A percentile compares a stretch with the other conserved stretches of the same genome.
Evolutionary conservation across 2,329 filamentous ascomycete species (phyloP).

Genomic region (Penicillium rolfsii): DNA sequence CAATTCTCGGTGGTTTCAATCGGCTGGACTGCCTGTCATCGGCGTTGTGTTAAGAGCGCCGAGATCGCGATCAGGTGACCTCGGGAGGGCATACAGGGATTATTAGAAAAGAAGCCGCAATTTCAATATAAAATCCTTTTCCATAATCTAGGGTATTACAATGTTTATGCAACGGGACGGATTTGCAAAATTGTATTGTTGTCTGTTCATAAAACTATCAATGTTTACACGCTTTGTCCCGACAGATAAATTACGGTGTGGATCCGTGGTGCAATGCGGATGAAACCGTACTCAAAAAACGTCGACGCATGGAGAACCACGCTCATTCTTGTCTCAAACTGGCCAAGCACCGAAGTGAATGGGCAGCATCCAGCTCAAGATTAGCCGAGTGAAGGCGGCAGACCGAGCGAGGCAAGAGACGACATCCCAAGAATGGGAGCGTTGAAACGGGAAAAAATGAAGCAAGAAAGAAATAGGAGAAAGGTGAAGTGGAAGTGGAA

Average conservation of each 20-base stretch:
- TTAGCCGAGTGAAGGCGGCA: slow-evolving; percentile 37
- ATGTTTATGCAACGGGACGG: background rate
- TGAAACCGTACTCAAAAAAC: slow-evolving; percentile 57
- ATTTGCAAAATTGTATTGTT: background rate
- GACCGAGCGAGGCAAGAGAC: slow-evolving; percentile 59
- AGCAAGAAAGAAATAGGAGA: background rate
- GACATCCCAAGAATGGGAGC: slow-evolving; percentile 7
- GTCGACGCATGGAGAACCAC: slow-evolving; percentile 36
- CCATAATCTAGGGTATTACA: background rate
- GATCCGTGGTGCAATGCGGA: slow-evolving; percentile 40
- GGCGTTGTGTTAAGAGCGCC: background rate
- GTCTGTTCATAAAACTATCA: background rate
- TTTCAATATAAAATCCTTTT: background rate
- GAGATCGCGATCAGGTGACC: slow-evolving; percentile 6
- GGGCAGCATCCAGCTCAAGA: slow-evolving; percentile 49
- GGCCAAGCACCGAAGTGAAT: slow-evolving; percentile 21
- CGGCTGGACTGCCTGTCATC: background rate
- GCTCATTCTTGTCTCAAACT: slow-evolving; percentile 54
- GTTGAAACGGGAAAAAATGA: background rate
- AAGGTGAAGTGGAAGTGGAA: slow-evolving; percentile 13
- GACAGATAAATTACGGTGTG: slow-evolving; percentile 52
- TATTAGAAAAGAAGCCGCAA: too few relatives aligned
- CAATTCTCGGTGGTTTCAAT: background rate
- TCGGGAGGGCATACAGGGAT: background rate
- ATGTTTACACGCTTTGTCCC: slow-evolving; percentile 34